Percentiles rank a stretch among this genome's conserved stretches.
phyloP scores from a whole-genome alignment of 2,329 filamentous ascomycete genomes.

The Colletotrichum tabaci region DNA sequence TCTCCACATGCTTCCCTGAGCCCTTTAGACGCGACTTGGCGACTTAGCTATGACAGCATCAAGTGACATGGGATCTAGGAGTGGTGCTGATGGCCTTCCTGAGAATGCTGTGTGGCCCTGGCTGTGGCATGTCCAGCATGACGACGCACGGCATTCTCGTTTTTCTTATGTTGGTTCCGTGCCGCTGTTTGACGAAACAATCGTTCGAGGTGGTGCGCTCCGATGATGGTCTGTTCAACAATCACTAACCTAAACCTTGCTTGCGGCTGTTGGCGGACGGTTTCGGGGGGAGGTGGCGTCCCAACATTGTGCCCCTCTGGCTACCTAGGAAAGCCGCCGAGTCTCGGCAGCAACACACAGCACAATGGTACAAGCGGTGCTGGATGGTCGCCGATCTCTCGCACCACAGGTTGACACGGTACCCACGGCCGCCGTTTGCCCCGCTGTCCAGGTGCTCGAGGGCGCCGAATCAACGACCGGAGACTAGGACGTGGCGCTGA shows the following conservation, averaged over 20 bases:
- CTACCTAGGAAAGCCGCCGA: background rate
- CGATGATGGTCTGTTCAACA: slow-evolving; percentile 10
- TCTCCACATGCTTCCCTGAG: slow-evolving; percentile 8
- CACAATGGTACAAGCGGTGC: background rate
- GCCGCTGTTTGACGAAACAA: slow-evolving; percentile 4
- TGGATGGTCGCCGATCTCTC: background rate
- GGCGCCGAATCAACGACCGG: background rate
- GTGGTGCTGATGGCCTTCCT: background rate
- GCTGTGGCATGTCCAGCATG: slow-evolving; percentile 1
- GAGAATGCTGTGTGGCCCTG: slow-evolving; percentile 15
- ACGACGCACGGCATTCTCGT: slow-evolving; percentile 21
- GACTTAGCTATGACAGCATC: slow-evolving; percentile 21
- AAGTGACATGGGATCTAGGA: slow-evolving; percentile 12
- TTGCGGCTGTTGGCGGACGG: slow-evolving; percentile 18
- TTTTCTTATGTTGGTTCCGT: background rate
- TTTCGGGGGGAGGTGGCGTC: slow-evolving; percentile 13
- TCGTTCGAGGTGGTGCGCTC: slow-evolving; percentile 10
- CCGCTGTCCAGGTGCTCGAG: background rate
- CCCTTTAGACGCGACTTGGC: slow-evolving; percentile 15
- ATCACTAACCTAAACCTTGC: slow-evolving; percentile 25
- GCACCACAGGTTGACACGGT: background rate
- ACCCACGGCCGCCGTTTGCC: background rate
- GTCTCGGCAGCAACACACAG: slow-evolving; percentile 8
- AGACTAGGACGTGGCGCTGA: slow-evolving; percentile 9
- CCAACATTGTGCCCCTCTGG: slow-evolving; percentile 8